These are phyloP conservation scores for Rutstroemia sp. DNA, from an alignment of 2,329 filamentous ascomycete genomes.

Conservation along the genomic window DNA sequence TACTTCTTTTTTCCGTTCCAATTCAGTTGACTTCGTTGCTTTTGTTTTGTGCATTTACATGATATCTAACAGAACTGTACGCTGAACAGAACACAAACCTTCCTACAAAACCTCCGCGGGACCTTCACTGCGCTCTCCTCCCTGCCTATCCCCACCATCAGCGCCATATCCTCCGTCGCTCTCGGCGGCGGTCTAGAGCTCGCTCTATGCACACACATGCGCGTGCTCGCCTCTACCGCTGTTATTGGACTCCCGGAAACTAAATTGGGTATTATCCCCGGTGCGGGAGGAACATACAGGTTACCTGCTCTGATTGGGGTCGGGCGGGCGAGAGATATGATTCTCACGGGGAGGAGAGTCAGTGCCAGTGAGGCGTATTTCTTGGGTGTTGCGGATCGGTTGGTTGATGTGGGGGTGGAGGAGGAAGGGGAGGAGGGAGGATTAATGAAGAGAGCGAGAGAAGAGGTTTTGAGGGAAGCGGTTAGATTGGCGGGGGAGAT, in stretches of 20 bases:
- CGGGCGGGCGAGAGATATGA: slow-evolving; percentile 76
- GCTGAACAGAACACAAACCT: slow-evolving; percentile 60
- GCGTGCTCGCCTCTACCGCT: slow-evolving; percentile 75
- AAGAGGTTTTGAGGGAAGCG: slow-evolving; percentile 65
- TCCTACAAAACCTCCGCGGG: slow-evolving; percentile 67
- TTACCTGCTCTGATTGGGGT: slow-evolving; percentile 76
- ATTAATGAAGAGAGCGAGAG: slow-evolving; percentile 52
- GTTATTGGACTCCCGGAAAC: slow-evolving; percentile 84
- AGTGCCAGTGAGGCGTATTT: slow-evolving; percentile 82
- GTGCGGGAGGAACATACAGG: slow-evolving; percentile 86
- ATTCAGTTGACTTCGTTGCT: not conserved
- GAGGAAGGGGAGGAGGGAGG: slow-evolving; percentile 32
- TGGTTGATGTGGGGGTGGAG: slow-evolving; percentile 69
- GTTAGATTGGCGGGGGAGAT: slow-evolving; percentile 76
- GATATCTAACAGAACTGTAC: not conserved
- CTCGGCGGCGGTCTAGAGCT: slow-evolving; percentile 93
- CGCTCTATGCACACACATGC: slow-evolving; percentile 80
- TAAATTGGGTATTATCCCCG: slow-evolving; percentile 85
- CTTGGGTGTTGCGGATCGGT: slow-evolving; percentile 79
- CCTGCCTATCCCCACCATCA: slow-evolving; percentile 84
- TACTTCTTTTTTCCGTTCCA: not conserved
- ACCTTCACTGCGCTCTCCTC: slow-evolving; percentile 67
- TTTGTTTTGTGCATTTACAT: not conserved
- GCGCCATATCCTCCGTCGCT: slow-evolving; percentile 76
- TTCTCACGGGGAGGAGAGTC: slow-evolving; percentile 84